A percentile compares a stretch with the other conserved stretches of the same genome.
Conservation (phyloP, 192 early-diverging fungal species). For the Lobosporangium transversale region DNA sequence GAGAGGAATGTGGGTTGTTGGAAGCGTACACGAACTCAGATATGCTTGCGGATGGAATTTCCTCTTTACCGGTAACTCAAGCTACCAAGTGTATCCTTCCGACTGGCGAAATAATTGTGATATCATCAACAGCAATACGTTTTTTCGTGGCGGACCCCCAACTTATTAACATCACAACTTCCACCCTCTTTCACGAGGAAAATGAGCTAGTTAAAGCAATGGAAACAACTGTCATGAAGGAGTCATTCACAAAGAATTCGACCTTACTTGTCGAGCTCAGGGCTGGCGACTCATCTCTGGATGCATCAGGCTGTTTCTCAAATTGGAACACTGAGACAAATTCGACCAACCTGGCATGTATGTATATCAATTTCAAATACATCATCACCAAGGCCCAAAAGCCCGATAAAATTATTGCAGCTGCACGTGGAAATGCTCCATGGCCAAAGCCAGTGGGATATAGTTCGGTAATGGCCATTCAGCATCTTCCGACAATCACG, state of each 20-base stretch:
- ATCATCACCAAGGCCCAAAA: background rate
- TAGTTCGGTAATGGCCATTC: background rate
- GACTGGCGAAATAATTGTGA: background rate
- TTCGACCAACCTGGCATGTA: background rate
- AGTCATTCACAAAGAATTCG: background rate
- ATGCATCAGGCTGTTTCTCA: background rate
- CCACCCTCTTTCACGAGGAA: background rate
- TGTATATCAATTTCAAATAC: background rate
- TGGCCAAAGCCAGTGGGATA: background rate
- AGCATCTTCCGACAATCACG: background rate
- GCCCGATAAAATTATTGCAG: background rate
- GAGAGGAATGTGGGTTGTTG: no score
- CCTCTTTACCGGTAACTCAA: constrained; percentile 1
- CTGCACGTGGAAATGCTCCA: background rate
- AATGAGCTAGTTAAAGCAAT: constrained; percentile 16
- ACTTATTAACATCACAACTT: constrained; percentile 1
- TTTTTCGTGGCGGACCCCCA: background rate
- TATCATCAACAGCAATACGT: constrained; percentile 1
- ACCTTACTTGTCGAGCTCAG: background rate
- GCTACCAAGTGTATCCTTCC: constrained; percentile 16
- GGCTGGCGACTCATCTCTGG: background rate
- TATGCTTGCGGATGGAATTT: constrained; percentile 2
- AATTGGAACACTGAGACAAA: background rate
- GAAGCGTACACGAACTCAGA: no score
- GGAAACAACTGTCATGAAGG: constrained; percentile 5